phyloP scores from a whole-genome alignment of 129 eudicot genomes.

The Gnaphalium uliginosum region DNA sequence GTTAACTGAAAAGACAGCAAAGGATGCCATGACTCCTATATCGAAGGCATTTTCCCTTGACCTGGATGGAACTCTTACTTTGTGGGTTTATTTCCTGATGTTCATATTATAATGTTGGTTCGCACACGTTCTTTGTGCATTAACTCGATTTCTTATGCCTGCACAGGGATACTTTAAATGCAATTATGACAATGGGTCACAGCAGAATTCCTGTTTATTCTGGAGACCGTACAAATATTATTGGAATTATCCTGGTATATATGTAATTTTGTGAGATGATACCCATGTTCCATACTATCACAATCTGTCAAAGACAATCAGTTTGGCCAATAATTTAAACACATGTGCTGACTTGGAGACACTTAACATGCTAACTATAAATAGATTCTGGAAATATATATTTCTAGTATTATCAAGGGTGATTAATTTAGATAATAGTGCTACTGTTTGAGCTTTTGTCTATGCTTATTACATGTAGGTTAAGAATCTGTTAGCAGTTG shows the following conservation, averaged over 20 bases:
- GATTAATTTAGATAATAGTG: slow-evolving; percentile 8
- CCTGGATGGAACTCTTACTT: slow-evolving; percentile 93
- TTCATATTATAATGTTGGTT: slow-evolving; percentile 8
- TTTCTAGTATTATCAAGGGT: slow-evolving; percentile 2
- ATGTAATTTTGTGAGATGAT: not conserved
- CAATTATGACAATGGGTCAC: slow-evolving; percentile 94
- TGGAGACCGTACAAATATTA: slow-evolving; percentile 66
- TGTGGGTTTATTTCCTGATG: slow-evolving; percentile 56
- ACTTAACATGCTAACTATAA: not conserved
- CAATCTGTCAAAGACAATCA: not conserved
- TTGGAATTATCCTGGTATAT: slow-evolving; percentile 86
- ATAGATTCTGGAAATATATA: not conserved
- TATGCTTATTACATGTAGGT: slow-evolving; percentile 52
- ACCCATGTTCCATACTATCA: slow-evolving; percentile 14
- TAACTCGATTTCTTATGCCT: slow-evolving; percentile 21
- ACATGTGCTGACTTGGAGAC: slow-evolving; percentile 6
- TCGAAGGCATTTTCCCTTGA: slow-evolving; percentile 98
- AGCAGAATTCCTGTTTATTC: slow-evolving; percentile 94
- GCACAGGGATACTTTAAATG: slow-evolving; percentile 92
- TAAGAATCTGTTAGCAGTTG: slow-evolving; percentile 86
- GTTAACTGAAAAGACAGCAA: slow-evolving; percentile 90
- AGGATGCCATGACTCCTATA: slow-evolving; percentile 99
- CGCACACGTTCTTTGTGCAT: slow-evolving; percentile 4
- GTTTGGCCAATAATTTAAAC: slow-evolving; percentile 1
- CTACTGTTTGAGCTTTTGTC: slow-evolving; percentile 2